Evolutionary conservation across 805 yeast genomes (phyloP), one percentile per base, ranked within the genome.

Genomic region (Kodamaea restingae): DNA sequence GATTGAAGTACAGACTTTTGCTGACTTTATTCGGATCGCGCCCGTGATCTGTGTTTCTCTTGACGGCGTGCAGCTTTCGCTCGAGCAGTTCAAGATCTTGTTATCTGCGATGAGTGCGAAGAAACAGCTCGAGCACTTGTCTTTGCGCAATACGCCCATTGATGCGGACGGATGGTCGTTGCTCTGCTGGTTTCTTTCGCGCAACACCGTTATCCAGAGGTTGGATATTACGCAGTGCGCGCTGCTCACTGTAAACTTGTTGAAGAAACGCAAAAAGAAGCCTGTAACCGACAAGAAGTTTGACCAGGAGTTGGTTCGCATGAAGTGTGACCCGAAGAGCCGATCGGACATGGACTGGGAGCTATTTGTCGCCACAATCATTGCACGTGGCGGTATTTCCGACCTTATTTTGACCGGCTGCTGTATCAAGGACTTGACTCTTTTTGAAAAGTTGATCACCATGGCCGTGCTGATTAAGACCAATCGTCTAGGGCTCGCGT

Each of bases 331-430:
- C 51, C 52, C 54, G 21, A 71, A 73, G 18, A 69, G 81, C 51
- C 72, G 96, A 42, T 75, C 86, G 2, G 81, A 78, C 40, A 80
- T 82, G 82, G 88, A 90, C 58, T 90, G 97, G 97, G 61, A 76
- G 2, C 61, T 86, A 35, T 73, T 91, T 41, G 77, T 80, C 2
- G 83, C 85, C 9, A 81, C 95, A 0, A 54, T 90, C 14, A 68
- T 70, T 14, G 74, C 73, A 14, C 67, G 95, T 46, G 82, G 81
- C 30, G 91, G 93, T 3, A 73, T 90, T 21, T 91, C 81, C 44
- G 96, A 87, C 52, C 62, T 90, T 41, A 70, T 87, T 27, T 59
- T 90, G 36, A 85, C 87, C 36, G 96, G 96, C 12, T 73, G 88
- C 67, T 62, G 84, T 63, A 71, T 80, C 39, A 69, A 69, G 3